Base-by-base conservation (phyloP, 179 eudicot species). In the Silene coronaria region DNA sequence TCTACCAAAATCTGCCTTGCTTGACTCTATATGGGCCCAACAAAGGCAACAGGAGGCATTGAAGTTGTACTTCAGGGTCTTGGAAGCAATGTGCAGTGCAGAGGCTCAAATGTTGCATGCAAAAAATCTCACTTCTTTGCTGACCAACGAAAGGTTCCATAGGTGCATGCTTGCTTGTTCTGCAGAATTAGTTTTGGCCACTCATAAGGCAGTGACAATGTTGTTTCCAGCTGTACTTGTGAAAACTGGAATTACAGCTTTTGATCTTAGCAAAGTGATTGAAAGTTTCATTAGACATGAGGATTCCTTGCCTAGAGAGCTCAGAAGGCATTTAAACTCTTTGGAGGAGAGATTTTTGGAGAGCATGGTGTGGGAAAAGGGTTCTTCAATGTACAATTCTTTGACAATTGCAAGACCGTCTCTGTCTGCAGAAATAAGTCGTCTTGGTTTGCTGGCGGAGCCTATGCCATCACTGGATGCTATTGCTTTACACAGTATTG, bases 161-260 rank as follows among this genome's bases (percentile, higher is more conserved):
- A 85, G 99, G 76, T 96, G 99, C 68, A 91, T 96, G 99, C 96
- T 96, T 59, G 98, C 99, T 19, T 96, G 99, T 80, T 96, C 99
- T 61, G 97, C 99, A 38, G 99, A 96, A 83, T 85, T 96, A 63
- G 97, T 96, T 81, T 91, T 96, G 78, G 99, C 99, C 36, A 93
- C 99, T 17, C 97, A 93, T 77, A 96, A 96, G 84, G 88, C 98
- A 6, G 96, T 87, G 59, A 93, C 96, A 0, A 96, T 96, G 98
- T 73, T 96, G 85, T 96, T 96, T 87, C 99, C 99, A 67, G 91
- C 93, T 42, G 99, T 96, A 38, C 75, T 96, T 67, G 99, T 93
- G 86, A 93, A 87, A 87, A 96, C 98, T 48, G 98, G 99, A 66
- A 91, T 96, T 71, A 93, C 99, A 36, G 91, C 99, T 72, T 96